Evolutionary conservation across 352 stramenopile genomes (phyloP), one percentile per base, ranked within the genome.

Genomic region (Paralagenidium karlingii): DNA sequence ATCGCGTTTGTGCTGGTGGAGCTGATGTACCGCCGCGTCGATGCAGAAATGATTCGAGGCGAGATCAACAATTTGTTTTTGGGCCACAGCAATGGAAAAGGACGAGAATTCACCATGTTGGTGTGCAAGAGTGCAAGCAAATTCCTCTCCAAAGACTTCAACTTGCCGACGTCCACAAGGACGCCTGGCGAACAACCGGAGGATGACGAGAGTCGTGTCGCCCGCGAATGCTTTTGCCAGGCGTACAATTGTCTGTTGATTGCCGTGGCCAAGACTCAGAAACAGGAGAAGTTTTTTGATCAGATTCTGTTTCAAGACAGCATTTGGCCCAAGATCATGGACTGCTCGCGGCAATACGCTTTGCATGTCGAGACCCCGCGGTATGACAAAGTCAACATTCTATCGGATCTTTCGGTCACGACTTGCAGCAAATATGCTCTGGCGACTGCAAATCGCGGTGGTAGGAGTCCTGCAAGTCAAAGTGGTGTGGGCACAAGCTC

Each of bases 221-320:
- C 51, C 9, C 58, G 63, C 5, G 68, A 82, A 38, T 33, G 57
- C 22, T 82, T 63, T 33, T 78, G 60, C 40, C 64, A 70, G 37
- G 77, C 77, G 16, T 90, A 87, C 38, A 67, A 58, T 22, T 90
- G 77, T 47, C 46, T 90, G 12, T 54, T 88, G 10, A 81, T 63
- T 2, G 76, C 74, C 3, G 71, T 90, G 18, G 82, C 74, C 1
- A 66, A 68, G 24, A 88, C 77, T 6, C 77, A 90, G 53, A 90
- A 85, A 19, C 70, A 88, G 31, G 74, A 90, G 31, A 90, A 90
- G 39, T 82, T 90, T 41, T 90, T 78, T 36, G 74, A 85, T 39
- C 77, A 90, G 47, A 80, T 90, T 26, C 50, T 90, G 28, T 87
- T 90, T 43, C 74, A 83, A 46, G 55, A 80, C 1, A 53, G 58